A percentile compares a stretch with the other conserved stretches of the same genome.
Evolutionary conservation across 306 rosid genomes (phyloP).

Genomic region (Mucuna pruriens): DNA sequence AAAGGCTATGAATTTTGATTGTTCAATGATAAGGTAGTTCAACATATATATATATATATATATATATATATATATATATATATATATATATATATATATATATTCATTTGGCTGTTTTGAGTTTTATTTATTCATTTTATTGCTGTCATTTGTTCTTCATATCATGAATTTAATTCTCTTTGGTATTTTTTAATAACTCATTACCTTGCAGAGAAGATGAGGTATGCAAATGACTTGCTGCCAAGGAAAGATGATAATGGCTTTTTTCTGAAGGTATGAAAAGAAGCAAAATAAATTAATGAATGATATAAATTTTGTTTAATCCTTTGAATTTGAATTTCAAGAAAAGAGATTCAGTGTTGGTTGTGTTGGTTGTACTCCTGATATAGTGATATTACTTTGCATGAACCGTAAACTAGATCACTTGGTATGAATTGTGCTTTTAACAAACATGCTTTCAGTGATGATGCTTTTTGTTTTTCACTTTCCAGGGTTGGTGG

Average conservation of each 20-base stretch:
- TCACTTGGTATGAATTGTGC: conserved; percentile 19
- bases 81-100: no score
- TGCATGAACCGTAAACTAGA: background rate
- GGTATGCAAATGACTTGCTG: conserved; percentile 49
- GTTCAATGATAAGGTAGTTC: background rate
- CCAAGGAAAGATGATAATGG: conserved; percentile 66
- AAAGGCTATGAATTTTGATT: background rate
- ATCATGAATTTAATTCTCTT: conserved; percentile 6
- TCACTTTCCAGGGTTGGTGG: conserved; percentile 88
- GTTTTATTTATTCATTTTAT: background rate
- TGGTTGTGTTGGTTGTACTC: conserved; percentile 16
- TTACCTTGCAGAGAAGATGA: conserved; percentile 68
- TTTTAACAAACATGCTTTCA: conserved; percentile 17
- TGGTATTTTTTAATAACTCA: conserved; percentile 26
- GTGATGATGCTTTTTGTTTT: conserved; percentile 31
- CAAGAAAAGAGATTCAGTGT: background rate
- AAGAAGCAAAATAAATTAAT: conserved; percentile 24
- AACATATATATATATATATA: background rate
- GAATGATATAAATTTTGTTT: conserved; percentile 2
- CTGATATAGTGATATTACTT: background rate
- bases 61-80: no score
- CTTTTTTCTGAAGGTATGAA: conserved; percentile 71
- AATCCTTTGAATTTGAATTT: conserved; percentile 14
- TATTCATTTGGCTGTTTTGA: no score
- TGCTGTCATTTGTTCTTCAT: conserved; percentile 30